Percentiles rank a stretch among this genome's conserved stretches.
Evolutionary conservation across 1,139 yeast genomes (phyloP).

Genomic region (Suhomyces wounanorum): DNA sequence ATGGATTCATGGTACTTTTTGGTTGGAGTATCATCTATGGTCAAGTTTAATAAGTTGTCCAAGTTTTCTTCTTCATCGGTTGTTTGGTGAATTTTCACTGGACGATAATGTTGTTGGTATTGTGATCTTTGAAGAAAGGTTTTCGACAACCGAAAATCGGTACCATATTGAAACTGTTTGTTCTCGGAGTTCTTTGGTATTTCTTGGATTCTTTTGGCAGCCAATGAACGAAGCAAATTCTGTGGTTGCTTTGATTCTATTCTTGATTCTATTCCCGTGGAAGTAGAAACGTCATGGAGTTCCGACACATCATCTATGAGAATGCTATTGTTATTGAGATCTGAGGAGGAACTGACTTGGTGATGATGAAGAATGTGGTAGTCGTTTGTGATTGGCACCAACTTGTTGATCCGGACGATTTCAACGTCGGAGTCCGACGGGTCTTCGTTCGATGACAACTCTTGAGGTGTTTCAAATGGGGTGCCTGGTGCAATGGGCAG

Average conservation of each 20-base stretch:
- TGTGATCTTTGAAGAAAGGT: slow-evolving; percentile 13
- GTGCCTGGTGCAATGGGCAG: background rate
- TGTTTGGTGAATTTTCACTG: background rate
- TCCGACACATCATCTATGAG: slow-evolving; percentile 14
- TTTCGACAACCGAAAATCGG: slow-evolving; percentile 15
- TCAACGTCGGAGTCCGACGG: slow-evolving; percentile 7
- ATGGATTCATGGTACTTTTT: slow-evolving; percentile 15
- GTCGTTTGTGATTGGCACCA: slow-evolving; percentile 15
- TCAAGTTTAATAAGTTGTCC: slow-evolving; percentile 6
- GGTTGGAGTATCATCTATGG: slow-evolving; percentile 8
- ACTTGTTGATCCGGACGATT: slow-evolving; percentile 3
- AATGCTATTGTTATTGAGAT: slow-evolving; percentile 17
- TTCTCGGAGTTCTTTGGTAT: background rate
- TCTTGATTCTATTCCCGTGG: background rate
- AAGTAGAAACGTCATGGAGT: slow-evolving; percentile 5
- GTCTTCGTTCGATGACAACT: background rate
- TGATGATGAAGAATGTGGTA: slow-evolving; percentile 14
- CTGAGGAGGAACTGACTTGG: background rate
- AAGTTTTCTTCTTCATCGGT: background rate
- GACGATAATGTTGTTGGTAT: slow-evolving; percentile 17
- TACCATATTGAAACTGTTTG: slow-evolving; percentile 15
- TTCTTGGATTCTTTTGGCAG: slow-evolving; percentile 7
- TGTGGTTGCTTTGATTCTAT: background rate
- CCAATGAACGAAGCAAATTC: slow-evolving; percentile 11
- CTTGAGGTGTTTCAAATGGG: background rate